A percentile compares a stretch with the other conserved stretches of the same genome.
Evolutionary conservation across 2,329 filamentous ascomycete genomes (phyloP).

Genomic region (Colletotrichum endophyticum): DNA sequence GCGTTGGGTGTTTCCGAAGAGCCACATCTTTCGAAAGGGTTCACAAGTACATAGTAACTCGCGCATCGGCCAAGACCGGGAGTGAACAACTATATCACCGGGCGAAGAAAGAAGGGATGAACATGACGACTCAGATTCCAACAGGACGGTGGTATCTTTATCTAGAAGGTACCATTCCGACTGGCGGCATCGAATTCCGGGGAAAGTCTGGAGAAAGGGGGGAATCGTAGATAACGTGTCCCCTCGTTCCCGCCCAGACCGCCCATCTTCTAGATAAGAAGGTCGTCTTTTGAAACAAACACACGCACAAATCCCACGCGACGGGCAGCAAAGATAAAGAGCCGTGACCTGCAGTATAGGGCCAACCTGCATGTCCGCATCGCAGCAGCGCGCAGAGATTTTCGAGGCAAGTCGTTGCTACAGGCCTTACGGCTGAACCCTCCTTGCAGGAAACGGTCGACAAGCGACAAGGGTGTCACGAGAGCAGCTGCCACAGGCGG

Average conservation of each 20-base stretch:
- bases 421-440: background rate
- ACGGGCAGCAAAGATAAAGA: background rate
- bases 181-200: background rate
- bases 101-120: background rate
- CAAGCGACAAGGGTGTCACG: background rate
- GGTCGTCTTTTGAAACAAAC: background rate
- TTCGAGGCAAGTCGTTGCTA: background rate
- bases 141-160: background rate
- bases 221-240: background rate
- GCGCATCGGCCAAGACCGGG: background rate
- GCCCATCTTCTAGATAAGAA: conserved; percentile 6
- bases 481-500: background rate
- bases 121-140: background rate
- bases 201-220: background rate
- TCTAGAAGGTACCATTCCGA: background rate
- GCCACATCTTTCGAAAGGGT: background rate
- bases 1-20: background rate
- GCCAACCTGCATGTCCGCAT: background rate
- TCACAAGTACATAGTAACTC: background rate
- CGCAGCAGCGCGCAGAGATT: background rate
- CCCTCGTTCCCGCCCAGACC: background rate
- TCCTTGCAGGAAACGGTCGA: background rate
- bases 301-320: background rate
- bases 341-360: background rate
- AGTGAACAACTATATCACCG: background rate